phyloP scores from a whole-genome alignment of 768 basidiomycete genomes.

The Tulasnella calospora region DNA sequence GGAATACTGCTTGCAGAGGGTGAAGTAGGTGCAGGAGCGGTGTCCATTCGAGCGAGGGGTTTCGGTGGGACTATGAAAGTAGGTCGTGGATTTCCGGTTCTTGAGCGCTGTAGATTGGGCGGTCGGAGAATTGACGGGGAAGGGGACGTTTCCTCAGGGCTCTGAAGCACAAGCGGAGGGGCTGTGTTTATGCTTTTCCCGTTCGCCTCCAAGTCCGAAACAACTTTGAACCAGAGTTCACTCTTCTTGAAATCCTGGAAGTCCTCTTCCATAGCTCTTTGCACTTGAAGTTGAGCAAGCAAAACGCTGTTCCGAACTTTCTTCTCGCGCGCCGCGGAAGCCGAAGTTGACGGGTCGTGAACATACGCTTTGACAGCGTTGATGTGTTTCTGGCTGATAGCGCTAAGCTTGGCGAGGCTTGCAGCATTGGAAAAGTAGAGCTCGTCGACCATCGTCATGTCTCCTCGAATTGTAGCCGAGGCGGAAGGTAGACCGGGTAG shows the following conservation, averaged over 20 bases:
- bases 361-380: conserved; percentile 66
- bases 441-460: conserved; percentile 83
- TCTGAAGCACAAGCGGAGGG: background rate
- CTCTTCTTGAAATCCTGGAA: conserved; percentile 84
- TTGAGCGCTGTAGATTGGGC: background rate
- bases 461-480: conserved; percentile 66
- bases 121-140: background rate
- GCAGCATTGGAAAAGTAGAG: conserved; percentile 68
- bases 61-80: conserved; percentile 27
- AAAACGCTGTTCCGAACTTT: conserved; percentile 74
- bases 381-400: conserved; percentile 66
- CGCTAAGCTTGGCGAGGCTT: conserved; percentile 49
- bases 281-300: conserved; percentile 77
- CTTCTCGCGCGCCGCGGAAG: conserved; percentile 40
- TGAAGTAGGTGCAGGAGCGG: conserved; percentile 6
- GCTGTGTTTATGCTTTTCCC: background rate
- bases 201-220: conserved; percentile 51
- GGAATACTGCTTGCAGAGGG: background rate
- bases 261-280: conserved; percentile 85
- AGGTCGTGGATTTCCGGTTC: conserved; percentile 13
- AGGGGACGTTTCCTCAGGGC: background rate
- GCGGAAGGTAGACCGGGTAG: conserved; percentile 41
- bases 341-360: conserved; percentile 45
- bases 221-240: conserved; percentile 88
- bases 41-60: conserved; percentile 18